Percentiles rank a stretch among this genome's conserved stretches.
Conservation (phyloP, 805 yeast genomes). For the Candida glaebosa region DNA sequence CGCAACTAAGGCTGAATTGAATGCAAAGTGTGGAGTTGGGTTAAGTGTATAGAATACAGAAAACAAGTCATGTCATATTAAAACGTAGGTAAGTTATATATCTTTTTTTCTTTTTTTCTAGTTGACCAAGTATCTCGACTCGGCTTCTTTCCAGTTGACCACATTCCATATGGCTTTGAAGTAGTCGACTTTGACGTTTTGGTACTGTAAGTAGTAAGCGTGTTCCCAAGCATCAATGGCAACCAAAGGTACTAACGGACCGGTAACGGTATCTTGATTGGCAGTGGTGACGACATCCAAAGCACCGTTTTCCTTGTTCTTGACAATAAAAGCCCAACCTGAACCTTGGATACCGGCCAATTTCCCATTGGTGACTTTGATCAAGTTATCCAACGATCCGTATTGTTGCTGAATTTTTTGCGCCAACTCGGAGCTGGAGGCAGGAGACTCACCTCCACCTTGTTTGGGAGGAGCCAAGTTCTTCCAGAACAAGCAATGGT, state of each 20-base stretch:
- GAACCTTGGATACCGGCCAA: conserved; percentile 51
- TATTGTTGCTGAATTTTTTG: conserved; percentile 36
- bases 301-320: conserved; percentile 43
- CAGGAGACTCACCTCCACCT: conserved; percentile 60
- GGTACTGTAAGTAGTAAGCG: conserved; percentile 52
- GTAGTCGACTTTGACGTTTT: conserved; percentile 48
- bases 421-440: conserved; percentile 39
- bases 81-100: too few relatives aligned
- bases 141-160: conserved; percentile 50
- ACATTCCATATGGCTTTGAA: conserved; percentile 51
- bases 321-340: conserved; percentile 52
- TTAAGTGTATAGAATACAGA: too few relatives aligned
- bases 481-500: conserved; percentile 50
- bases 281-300: conserved; percentile 44
- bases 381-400: conserved; percentile 44
- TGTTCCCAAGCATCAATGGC: conserved; percentile 57
- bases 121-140: conserved; percentile 34
- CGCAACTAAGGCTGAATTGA: conserved; percentile 40
- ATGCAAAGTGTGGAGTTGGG: too few relatives aligned
- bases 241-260: conserved; percentile 41
- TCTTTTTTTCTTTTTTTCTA: conserved; percentile 5
- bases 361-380: conserved; percentile 37
- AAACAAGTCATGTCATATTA: too few relatives aligned
- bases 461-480: conserved; percentile 42
- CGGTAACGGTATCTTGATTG: conserved; percentile 48